Evolutionary conservation across 2,329 filamentous ascomycete species (phyloP), one percentile per base, ranked within the genome.

Genomic region (Fonsecaea pugnacius): DNA sequence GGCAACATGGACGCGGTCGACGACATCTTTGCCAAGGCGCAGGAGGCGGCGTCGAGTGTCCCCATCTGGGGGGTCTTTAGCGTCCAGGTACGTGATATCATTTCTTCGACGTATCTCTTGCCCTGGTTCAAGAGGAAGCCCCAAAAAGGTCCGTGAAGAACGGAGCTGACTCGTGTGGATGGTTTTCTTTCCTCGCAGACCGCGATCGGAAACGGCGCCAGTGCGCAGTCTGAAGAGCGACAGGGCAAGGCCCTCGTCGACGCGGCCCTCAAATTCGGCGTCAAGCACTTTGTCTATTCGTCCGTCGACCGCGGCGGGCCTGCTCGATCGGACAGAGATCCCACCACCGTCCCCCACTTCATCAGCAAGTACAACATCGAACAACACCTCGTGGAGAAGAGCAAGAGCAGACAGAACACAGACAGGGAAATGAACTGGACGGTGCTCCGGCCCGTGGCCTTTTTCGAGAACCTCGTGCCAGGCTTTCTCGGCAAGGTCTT

Each of bases 241-340:
- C 75, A 78, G 59, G 77, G 76, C 16, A 79, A 77, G 63, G 73
- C 72, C 1, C 67, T 79, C 24, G 67, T 78, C 6, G 73, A 79
- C 32, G 74, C 71, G 1, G 67, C 76, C 0, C 52, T 77, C 46
- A 64, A 67, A 14, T 62, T 73, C 53, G 67, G 67, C 8, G 72
- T 79, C n/a, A 69, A 71, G 18, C 71, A 76, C 62, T 78, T 79
- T 43, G 73, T 79, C 10, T 78, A 75, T 68, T 71, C 74, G 1
- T 75, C 74, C 7, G 74, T 74, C 0, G 77, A 79, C 48, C 74
- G 77, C 6, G 76, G 76, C 4, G 38, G 38, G 16, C 18, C 38
- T n/a, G 6, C 38, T n/a, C n/a, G 9, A 43, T 70, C 68, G 16
- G 62, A 61, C 38, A 53, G 32, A 16, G 63, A 70, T 38, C 66